These are phyloP conservation scores for Terfezia boudieri DNA, from an alignment of 495 filamentous ascomycete genomes.

Conservation along the genomic window DNA sequence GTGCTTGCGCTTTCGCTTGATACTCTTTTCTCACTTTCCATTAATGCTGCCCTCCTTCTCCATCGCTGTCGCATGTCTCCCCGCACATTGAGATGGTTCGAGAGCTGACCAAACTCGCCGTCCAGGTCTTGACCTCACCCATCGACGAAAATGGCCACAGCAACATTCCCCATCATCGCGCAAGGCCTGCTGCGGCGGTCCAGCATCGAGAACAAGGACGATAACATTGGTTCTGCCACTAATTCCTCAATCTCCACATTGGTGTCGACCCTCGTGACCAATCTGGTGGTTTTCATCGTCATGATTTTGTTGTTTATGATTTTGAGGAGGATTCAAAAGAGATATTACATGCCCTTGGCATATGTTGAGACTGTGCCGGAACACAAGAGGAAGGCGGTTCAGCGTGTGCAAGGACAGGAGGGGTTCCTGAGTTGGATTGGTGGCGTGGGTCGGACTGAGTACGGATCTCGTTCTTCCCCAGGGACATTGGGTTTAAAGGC, in stretches of 20 bases:
- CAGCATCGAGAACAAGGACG: constrained; percentile 4
- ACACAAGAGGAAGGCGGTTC: constrained; percentile 27
- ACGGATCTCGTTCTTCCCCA: neutral
- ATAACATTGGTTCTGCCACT: constrained; percentile 15
- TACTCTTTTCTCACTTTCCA: too few species aligned
- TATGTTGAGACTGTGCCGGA: constrained; percentile 55
- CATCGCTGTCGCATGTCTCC: too few species aligned
- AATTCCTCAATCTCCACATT: constrained; percentile 28
- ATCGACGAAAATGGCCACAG: too few species aligned
- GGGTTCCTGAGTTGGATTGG: neutral
- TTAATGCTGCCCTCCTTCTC: too few species aligned
- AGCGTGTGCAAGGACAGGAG: neutral
- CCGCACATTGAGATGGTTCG: too few species aligned
- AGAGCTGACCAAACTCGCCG: too few species aligned
- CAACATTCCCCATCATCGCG: too few species aligned
- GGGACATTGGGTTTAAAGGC: neutral
- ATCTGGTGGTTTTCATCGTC: constrained; percentile 36
- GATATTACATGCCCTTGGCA: constrained; percentile 73
- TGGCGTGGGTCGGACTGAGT: neutral
- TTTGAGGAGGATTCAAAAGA: constrained; percentile 44
- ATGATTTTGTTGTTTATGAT: constrained; percentile 55
- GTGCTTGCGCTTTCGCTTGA: too few species aligned
- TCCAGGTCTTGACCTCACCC: too few species aligned
- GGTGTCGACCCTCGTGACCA: constrained; percentile 49
- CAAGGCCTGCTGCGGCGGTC: too few species aligned